Percentiles rank a stretch among this genome's conserved stretches.
phyloP scores from a whole-genome alignment of 768 basidiomycete species.

The Lentinula detonsa region DNA sequence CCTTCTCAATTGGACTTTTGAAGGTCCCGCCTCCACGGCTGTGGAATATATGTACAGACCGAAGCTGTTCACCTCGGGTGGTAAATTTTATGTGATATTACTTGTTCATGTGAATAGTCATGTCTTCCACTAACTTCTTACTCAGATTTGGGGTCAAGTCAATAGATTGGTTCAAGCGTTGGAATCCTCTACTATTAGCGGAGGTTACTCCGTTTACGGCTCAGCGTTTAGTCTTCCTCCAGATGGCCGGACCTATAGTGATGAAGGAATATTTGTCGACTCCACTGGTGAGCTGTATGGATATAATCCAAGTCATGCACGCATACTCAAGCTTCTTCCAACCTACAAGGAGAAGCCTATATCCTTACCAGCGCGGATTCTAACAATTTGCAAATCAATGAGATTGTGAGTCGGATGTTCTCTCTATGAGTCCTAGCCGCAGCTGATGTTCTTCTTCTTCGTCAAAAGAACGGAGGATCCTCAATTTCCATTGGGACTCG shows the following conservation, averaged over 20 bases:
- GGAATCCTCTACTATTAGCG: constrained; percentile 1
- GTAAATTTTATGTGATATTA: constrained; percentile 13
- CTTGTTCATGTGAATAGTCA: neutral
- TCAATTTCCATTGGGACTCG: neutral
- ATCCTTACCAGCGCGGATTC: constrained; percentile 13
- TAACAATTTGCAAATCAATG: constrained; percentile 12
- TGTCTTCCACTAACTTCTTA: neutral
- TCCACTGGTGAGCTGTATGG: neutral
- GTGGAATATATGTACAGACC: constrained; percentile 6
- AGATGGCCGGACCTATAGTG: constrained; percentile 9
- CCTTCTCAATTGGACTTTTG: constrained; percentile 22
- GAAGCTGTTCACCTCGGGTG: constrained; percentile 12
- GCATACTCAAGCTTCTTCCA: neutral
- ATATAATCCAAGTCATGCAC: too few species aligned
- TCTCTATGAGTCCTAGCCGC: too few species aligned
- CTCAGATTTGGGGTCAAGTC: constrained; percentile 10
- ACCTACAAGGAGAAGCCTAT: constrained; percentile 2
- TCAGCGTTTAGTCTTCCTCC: constrained; percentile 10
- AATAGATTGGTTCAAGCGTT: constrained; percentile 11
- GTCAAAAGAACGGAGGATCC: neutral
- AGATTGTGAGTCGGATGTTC: constrained; percentile 1
- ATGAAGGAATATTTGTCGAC: constrained; percentile 13
- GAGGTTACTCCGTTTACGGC: constrained; percentile 10
- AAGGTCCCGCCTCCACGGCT: constrained; percentile 17
- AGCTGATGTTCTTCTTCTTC: neutral